Percentiles rank a stretch among this genome's conserved stretches.
Evolutionary conservation across 1,284 basidiomycete species (phyloP).

Genomic region (Cryptococcus maquisensis): DNA sequence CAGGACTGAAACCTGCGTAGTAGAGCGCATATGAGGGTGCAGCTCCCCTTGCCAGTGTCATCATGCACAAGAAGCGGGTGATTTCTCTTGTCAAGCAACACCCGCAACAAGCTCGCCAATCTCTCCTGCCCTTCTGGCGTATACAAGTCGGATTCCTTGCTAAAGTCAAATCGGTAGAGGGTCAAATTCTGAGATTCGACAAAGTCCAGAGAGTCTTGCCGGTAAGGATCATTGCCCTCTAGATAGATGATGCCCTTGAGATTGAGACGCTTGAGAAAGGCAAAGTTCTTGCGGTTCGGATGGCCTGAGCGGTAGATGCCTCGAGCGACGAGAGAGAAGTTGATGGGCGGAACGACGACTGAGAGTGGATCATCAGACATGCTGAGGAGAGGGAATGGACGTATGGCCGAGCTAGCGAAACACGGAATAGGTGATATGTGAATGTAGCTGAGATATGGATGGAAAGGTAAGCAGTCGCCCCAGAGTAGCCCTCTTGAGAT

Average conservation of each 20-base stretch:
- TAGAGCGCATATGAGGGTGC: conserved; percentile 36
- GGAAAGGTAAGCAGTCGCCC: too few relatives aligned
- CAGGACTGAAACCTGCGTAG: conserved; percentile 40
- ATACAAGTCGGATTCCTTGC: conserved; percentile 23
- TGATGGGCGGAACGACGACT: conserved; percentile 48
- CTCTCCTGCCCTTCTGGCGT: conserved; percentile 2
- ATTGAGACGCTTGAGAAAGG: conserved; percentile 33
- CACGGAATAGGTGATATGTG: too few relatives aligned
- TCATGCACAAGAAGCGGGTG: conserved; percentile 44
- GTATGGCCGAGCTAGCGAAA: too few relatives aligned
- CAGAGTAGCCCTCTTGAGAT: too few relatives aligned
- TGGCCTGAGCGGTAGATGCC: conserved; percentile 47
- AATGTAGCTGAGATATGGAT: too few relatives aligned
- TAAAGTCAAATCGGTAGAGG: conserved; percentile 35
- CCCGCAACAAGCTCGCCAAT: conserved; percentile 25
- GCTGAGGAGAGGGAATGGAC: too few relatives aligned
- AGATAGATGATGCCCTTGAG: conserved; percentile 45
- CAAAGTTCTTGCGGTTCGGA: conserved; percentile 47
- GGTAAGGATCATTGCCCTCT: conserved; percentile 28
- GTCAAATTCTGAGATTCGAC: conserved; percentile 23
- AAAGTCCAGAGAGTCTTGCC: conserved; percentile 39
- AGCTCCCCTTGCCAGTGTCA: conserved; percentile 43
- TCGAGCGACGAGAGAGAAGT: conserved; percentile 48
- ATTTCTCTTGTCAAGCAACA: conserved; percentile 39
- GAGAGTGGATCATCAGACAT: background rate